Evolutionary conservation across 2,329 filamentous ascomycete genomes (phyloP).

Genomic region (Pseudogymnoascus pannorum): DNA sequence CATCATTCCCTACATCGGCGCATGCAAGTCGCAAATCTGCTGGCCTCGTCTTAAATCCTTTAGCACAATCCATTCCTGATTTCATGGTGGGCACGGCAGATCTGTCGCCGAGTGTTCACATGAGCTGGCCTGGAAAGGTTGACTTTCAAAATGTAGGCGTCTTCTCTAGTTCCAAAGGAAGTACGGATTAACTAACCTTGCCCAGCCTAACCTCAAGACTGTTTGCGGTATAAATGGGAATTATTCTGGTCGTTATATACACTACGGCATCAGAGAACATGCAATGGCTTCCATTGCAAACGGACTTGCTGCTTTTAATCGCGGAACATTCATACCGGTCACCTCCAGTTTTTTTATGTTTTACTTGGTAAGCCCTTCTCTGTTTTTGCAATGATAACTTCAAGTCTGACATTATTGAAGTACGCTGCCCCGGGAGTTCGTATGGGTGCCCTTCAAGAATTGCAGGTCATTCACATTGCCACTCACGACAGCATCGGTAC

Average conservation of each 20-base stretch:
- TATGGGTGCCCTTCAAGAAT: constrained; percentile 38
- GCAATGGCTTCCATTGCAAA: constrained; percentile 36
- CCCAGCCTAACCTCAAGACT: background rate
- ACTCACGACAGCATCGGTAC: constrained; percentile 40
- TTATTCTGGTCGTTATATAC: constrained; percentile 4
- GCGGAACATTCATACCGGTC: constrained; percentile 35
- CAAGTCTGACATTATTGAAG: too few relatives aligned
- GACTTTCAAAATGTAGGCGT: background rate
- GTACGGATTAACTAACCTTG: background rate
- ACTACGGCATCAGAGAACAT: constrained; percentile 38
- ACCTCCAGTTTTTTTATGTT: constrained; percentile 43
- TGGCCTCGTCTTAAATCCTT: background rate
- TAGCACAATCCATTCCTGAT: background rate
- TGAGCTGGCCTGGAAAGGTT: background rate
- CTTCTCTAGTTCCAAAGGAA: too few relatives aligned
- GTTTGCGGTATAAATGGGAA: background rate
- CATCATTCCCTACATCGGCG: background rate
- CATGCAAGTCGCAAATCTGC: background rate
- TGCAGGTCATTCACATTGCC: constrained; percentile 37
- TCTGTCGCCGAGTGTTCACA: background rate
- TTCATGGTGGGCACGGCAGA: background rate
- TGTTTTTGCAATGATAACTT: too few relatives aligned
- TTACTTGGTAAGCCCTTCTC: constrained; percentile 29
- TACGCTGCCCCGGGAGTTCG: constrained; percentile 38
- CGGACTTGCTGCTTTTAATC: constrained; percentile 38